A percentile compares a stretch with the other conserved stretches of the same genome.
Conservation (phyloP, 108 stramenopile species). For the Skeletonema marinoi region DNA sequence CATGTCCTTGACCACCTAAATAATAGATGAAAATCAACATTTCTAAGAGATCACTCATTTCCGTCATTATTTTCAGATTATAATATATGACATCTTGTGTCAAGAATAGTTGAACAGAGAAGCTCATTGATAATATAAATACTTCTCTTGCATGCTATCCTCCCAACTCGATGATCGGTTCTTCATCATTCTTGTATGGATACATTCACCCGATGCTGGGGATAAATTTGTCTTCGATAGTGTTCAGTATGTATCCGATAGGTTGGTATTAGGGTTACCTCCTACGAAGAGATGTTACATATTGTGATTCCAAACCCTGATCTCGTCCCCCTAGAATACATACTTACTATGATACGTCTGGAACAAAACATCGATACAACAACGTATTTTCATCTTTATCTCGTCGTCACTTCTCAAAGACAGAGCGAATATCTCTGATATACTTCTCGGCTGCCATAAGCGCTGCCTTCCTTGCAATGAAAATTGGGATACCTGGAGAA, state of each 20-base stretch:
- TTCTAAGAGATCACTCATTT: slow-evolving; percentile 1
- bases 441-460: slow-evolving; percentile 46
- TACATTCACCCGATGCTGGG: no score
- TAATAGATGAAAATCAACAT: background rate
- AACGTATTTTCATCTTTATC: background rate
- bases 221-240: no score
- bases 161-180: no score
- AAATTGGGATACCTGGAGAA: slow-evolving; percentile 43
- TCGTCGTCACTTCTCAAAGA: slow-evolving; percentile 25
- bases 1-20: slow-evolving; percentile 95
- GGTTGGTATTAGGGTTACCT: no score
- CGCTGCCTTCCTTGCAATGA: slow-evolving; percentile 41
- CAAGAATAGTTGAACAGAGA: background rate
- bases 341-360: background rate
- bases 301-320: no score
- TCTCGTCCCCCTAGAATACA: background rate
- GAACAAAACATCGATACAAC: background rate
- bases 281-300: no score
- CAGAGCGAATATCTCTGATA: slow-evolving; percentile 56
- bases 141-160: background rate
- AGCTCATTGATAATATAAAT: background rate
- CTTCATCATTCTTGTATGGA: no score
- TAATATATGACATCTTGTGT: background rate
- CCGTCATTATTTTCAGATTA: background rate
- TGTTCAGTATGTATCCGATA: no score